Percentiles rank a stretch among this genome's conserved stretches.
phyloP scores from a whole-genome alignment of 2,329 filamentous ascomycete species.

The Nigrospora osmanthi region DNA sequence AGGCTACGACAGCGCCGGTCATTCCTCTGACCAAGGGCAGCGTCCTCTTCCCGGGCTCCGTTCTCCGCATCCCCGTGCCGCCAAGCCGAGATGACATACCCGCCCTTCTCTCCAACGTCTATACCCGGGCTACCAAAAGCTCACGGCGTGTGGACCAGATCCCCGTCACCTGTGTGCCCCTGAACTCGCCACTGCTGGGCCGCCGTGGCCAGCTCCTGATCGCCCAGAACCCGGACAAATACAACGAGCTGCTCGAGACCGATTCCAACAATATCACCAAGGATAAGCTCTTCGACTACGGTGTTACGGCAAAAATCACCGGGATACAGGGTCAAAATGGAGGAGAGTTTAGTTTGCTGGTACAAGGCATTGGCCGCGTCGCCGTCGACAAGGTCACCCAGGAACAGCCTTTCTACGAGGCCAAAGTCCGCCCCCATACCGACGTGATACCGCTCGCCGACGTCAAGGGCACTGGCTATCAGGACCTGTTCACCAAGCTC shows the following conservation, averaged over 20 bases:
- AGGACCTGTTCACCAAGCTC: conserved; percentile 68
- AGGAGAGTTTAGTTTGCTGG: conserved; percentile 72
- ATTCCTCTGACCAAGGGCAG: conserved; percentile 74
- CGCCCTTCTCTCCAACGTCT: conserved; percentile 77
- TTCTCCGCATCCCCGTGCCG: conserved; percentile 76
- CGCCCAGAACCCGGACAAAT: conserved; percentile 50
- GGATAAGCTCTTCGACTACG: conserved; percentile 73
- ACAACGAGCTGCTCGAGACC: conserved; percentile 38
- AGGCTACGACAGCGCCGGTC: conserved; percentile 55
- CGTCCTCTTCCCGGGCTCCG: conserved; percentile 78
- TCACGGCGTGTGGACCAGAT: conserved; percentile 59
- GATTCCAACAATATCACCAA: conserved; percentile 54
- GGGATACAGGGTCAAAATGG: conserved; percentile 69
- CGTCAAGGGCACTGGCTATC: conserved; percentile 19
- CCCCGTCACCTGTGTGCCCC: conserved; percentile 79
- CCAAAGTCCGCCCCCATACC: conserved; percentile 49
- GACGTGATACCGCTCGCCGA: conserved; percentile 14
- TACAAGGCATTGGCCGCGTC: conserved; percentile 77
- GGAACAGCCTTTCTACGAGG: conserved; percentile 82
- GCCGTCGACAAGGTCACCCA: conserved; percentile 66
- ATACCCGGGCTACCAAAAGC: conserved; percentile 66
- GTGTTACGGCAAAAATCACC: conserved; percentile 71
- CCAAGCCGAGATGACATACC: conserved; percentile 78
- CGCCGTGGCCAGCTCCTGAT: conserved; percentile 70
- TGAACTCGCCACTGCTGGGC: conserved; percentile 68